Percentiles rank a stretch among this genome's conserved stretches.
Conservation (phyloP, 208 protist genomes). For the Acanthamoeba sp. region DNA sequence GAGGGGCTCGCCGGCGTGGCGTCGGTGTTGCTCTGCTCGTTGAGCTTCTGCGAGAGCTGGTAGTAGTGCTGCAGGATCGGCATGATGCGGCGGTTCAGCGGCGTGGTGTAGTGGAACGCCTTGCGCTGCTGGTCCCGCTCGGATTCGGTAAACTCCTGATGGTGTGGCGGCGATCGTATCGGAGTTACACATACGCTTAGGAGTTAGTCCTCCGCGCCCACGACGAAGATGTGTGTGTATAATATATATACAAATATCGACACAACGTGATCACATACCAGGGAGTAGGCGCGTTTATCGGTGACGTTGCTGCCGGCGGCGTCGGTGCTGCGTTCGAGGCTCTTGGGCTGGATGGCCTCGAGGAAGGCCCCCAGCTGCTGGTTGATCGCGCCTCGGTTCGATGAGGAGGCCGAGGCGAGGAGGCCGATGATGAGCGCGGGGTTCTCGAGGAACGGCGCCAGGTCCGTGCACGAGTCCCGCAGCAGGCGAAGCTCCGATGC, state of each 20-base stretch:
- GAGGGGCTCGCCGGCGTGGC: neutral
- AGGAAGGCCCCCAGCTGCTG: slow-evolving; percentile 1
- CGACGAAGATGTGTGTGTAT: too few species aligned
- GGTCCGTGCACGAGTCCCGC: slow-evolving; percentile 15
- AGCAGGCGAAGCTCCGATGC: neutral
- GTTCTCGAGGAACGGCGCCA: slow-evolving; percentile 28
- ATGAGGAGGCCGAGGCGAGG: neutral
- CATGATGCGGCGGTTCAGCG: neutral
- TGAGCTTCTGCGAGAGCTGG: slow-evolving; percentile 36
- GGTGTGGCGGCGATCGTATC: neutral
- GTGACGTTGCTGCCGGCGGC: neutral
- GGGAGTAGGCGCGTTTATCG: neutral
- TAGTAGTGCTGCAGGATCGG: slow-evolving; percentile 51
- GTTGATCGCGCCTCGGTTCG: neutral
- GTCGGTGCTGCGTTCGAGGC: neutral
- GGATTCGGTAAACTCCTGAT: slow-evolving; percentile 7
- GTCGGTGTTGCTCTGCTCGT: neutral
- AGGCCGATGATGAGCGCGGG: slow-evolving; percentile 42
- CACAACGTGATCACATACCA: neutral
- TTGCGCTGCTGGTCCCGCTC: slow-evolving; percentile 5
- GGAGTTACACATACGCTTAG: too few species aligned
- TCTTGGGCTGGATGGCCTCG: neutral
- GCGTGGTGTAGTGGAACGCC: slow-evolving; percentile 36
- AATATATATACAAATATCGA: neutral
- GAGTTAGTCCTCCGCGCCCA: too few species aligned